A percentile compares a stretch with the other conserved stretches of the same genome.
These are phyloP conservation scores for Sideroxylon spinosum DNA, from an alignment of 179 eudicot genomes.

Conservation along the genomic window DNA sequence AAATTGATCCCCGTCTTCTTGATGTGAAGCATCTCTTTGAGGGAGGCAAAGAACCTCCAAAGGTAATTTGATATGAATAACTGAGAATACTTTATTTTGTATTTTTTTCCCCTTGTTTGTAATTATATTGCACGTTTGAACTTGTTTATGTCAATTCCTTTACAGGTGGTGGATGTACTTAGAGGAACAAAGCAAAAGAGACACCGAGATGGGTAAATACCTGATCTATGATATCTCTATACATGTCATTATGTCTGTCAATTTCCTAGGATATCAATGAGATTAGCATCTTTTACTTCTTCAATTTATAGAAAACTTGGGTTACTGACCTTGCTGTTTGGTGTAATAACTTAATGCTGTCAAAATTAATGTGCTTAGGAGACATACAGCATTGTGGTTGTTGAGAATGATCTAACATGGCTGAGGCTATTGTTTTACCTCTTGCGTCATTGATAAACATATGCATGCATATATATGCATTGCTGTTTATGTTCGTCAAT, in stretches of 20 bases:
- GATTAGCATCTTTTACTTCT: neutral
- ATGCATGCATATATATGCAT: neutral
- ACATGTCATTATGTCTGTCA: neutral
- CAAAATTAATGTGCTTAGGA: neutral
- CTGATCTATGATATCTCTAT: constrained; percentile 14
- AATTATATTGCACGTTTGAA: neutral
- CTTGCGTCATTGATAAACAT: neutral
- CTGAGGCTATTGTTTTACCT: neutral
- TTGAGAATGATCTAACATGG: neutral
- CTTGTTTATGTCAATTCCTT: constrained; percentile 8
- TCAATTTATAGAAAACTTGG: neutral
- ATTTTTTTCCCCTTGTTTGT: neutral
- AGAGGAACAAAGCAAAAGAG: constrained; percentile 64
- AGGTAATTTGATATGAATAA: constrained; percentile 36
- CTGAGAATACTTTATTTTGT: neutral
- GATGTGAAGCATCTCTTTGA: constrained; percentile 81
- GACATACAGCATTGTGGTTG: neutral
- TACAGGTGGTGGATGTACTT: constrained; percentile 68
- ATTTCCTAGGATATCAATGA: neutral
- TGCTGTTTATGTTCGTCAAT: neutral
- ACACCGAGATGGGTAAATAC: constrained; percentile 78
- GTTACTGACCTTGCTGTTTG: neutral
- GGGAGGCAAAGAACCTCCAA: constrained; percentile 71
- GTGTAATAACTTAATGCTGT: neutral
- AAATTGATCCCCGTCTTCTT: constrained; percentile 91